These are phyloP conservation scores for Xylaria polymorpha DNA, from an alignment of 2,329 filamentous ascomycete genomes.

Conservation along the genomic window DNA sequence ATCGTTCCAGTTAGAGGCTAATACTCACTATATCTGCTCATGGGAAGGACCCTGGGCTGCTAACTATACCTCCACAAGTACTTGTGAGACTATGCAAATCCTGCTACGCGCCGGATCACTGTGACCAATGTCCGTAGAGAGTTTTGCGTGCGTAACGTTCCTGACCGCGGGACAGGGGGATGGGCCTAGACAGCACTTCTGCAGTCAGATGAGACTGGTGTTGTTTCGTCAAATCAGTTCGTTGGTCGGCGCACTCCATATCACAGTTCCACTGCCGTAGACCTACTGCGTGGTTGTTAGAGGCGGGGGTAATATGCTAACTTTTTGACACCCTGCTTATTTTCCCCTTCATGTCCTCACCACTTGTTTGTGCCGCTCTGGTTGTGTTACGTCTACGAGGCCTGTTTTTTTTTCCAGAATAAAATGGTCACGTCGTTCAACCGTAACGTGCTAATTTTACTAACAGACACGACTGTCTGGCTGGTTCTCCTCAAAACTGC, in stretches of 20 bases:
- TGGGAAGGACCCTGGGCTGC: constrained; percentile 17
- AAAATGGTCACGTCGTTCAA: constrained; percentile 2
- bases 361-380: constrained; percentile 19
- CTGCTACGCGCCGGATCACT: background rate
- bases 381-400: constrained; percentile 21
- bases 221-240: background rate
- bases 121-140: constrained; percentile 2
- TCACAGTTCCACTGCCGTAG: constrained; percentile 23
- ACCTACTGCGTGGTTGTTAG: constrained; percentile 3
- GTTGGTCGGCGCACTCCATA: constrained; percentile 15
- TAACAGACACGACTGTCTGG: background rate
- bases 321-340: background rate
- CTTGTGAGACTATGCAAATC: constrained; percentile 4
- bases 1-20: constrained; percentile 39
- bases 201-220: constrained; percentile 17
- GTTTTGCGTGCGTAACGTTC: constrained; percentile 25
- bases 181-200: background rate
- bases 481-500: background rate
- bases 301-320: constrained; percentile 3
- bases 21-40: constrained; percentile 32
- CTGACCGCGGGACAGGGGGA: constrained; percentile 17
- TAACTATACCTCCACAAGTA: background rate
- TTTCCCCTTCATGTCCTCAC: background rate
- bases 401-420: background rate
- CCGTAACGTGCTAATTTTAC: background rate